These are phyloP conservation scores for Conoideocrella luteorostrata DNA, from an alignment of 2,329 filamentous ascomycete species.

Conservation along the genomic window DNA sequence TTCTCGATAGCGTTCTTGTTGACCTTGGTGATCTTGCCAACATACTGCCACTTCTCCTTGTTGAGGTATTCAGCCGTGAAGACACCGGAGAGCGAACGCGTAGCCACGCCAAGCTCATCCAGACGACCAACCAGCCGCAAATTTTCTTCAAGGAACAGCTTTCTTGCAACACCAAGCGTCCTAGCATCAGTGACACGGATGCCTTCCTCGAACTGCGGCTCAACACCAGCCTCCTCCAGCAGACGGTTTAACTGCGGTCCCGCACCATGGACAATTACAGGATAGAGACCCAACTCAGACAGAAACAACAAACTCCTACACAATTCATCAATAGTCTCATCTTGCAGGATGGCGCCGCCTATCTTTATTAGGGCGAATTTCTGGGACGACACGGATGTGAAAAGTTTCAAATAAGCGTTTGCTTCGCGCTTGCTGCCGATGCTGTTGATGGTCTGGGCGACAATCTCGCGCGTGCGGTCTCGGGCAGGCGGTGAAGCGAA, in stretches of 20 bases:
- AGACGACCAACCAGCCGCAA: conserved; percentile 84
- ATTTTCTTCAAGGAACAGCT: conserved; percentile 93
- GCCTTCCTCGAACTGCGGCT: conserved; percentile 93
- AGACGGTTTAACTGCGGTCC: conserved; percentile 92
- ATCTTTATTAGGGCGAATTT: conserved; percentile 99
- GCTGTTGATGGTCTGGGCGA: conserved; percentile 8
- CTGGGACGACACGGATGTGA: conserved; percentile 92
- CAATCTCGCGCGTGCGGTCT: conserved; percentile 6
- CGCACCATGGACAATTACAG: conserved; percentile 90
- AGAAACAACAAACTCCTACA: conserved; percentile 86
- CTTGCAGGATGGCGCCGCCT: conserved; percentile 90
- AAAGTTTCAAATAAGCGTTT: conserved; percentile 97
- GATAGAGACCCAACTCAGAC: conserved; percentile 90
- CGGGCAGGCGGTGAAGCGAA: conserved; percentile 1
- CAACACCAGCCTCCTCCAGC: conserved; percentile 82
- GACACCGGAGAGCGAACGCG: conserved; percentile 84
- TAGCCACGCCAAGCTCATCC: conserved; percentile 82
- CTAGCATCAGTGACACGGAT: conserved; percentile 94
- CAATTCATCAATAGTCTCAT: conserved; percentile 86
- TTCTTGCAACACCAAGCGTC: conserved; percentile 83
- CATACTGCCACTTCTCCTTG: conserved; percentile 91
- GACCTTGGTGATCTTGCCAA: conserved; percentile 91
- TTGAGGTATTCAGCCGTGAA: conserved; percentile 92
- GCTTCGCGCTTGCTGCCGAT: conserved; percentile 9
- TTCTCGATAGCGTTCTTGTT: conserved; percentile 88